Conservation (phyloP, 1,284 basidiomycete species). For the Sanguinoderma infundibulare region DNA sequence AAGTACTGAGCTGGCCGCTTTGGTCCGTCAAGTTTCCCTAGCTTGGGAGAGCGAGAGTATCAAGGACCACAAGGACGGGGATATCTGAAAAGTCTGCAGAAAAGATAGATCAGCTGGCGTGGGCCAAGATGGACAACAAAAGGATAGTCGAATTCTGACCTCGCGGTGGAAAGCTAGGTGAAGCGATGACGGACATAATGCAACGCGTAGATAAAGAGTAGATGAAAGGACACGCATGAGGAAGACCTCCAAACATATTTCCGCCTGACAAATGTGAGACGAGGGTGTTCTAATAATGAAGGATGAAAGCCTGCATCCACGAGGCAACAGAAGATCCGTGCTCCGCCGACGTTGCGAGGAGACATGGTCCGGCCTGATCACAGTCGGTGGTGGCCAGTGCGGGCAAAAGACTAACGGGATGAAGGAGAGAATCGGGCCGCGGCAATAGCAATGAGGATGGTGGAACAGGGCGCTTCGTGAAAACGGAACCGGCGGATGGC, state of each 20-base stretch:
- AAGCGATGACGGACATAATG: not conserved
- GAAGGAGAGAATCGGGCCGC: not conserved
- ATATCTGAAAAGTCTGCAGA: not conserved
- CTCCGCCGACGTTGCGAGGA: constrained; percentile 1
- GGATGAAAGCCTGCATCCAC: not conserved
- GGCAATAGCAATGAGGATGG: not conserved
- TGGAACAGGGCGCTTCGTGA: not conserved
- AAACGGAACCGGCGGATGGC: constrained; percentile 5
- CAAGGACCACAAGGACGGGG: not conserved
- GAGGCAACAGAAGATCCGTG: not conserved
- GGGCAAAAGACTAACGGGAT: not conserved
- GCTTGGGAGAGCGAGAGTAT: not conserved
- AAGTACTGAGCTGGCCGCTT: too few species aligned
- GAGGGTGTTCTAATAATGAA: not conserved
- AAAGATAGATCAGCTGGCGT: constrained; percentile 5
- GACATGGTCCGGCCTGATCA: not conserved
- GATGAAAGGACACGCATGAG: not conserved
- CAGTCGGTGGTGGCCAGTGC: not conserved
- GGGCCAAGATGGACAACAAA: constrained; percentile 5
- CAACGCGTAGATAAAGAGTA: not conserved
- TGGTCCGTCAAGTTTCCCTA: not conserved
- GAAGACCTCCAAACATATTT: not conserved
- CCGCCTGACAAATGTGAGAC: not conserved
- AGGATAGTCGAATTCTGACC: not conserved
- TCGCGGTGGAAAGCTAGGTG: not conserved